Percentiles rank a stretch among this genome's conserved stretches.
Evolutionary conservation across 495 filamentous ascomycete genomes (phyloP).

Genomic region (Penicillium coffeae): DNA sequence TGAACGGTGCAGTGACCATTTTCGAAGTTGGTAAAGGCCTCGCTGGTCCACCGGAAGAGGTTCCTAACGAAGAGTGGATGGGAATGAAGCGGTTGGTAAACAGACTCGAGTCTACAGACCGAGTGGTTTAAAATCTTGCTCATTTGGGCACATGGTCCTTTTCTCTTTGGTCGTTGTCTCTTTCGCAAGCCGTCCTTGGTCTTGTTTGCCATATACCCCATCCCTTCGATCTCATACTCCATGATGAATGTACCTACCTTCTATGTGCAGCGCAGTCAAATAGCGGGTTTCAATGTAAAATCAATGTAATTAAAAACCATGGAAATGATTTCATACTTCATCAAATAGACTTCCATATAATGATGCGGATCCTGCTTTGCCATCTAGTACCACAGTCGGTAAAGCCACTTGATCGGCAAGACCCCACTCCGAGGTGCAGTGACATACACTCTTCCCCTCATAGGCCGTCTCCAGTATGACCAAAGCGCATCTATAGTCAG

Average conservation of each 20-base stretch:
- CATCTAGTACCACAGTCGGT: too few species aligned
- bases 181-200: slow-evolving; percentile 3
- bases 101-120: slow-evolving; percentile 55
- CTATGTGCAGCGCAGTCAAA: background rate
- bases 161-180: slow-evolving; percentile 9
- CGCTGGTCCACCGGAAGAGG: slow-evolving; percentile 66
- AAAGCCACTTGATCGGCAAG: background rate
- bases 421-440: background rate
- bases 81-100: slow-evolving; percentile 81
- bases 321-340: background rate
- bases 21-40: slow-evolving; percentile 90
- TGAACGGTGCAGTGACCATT: slow-evolving; percentile 84
- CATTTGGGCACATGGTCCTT: slow-evolving; percentile 1
- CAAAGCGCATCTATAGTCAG: background rate
- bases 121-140: slow-evolving; percentile 21
- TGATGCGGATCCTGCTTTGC: too few species aligned
- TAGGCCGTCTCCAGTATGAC: background rate
- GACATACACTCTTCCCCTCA: background rate
- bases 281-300: background rate
- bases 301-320: background rate
- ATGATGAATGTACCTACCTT: slow-evolving; percentile 12
- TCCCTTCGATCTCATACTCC: slow-evolving; percentile 20
- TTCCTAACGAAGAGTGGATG: slow-evolving; percentile 84
- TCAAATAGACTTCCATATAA: too few species aligned
- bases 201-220: slow-evolving; percentile 30